These are phyloP conservation scores for Nothopassalora personata DNA, from an alignment of 2,329 filamentous ascomycete genomes.

Conservation along the genomic window DNA sequence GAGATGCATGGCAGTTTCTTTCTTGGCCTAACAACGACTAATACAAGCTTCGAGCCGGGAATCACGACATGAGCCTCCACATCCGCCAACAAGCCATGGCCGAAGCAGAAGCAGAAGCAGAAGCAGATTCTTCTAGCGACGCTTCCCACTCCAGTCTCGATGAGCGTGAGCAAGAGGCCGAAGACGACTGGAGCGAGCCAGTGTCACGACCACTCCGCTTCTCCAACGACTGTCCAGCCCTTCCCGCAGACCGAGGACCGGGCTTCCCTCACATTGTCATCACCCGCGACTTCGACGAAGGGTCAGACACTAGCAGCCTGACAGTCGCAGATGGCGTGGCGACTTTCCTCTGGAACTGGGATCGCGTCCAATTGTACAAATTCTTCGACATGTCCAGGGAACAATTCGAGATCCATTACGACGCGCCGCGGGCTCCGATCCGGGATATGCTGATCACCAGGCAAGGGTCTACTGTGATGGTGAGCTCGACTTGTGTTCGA, in stretches of 20 bases:
- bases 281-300: not conserved
- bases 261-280: slow-evolving; percentile 5
- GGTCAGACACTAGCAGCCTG: not conserved
- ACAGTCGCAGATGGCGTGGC: not conserved
- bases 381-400: slow-evolving; percentile 2
- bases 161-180: not conserved
- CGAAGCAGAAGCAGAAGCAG: not conserved
- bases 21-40: too few relatives aligned
- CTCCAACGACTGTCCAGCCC: not conserved
- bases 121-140: not conserved
- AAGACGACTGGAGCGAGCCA: not conserved
- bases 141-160: not conserved
- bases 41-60: too few relatives aligned
- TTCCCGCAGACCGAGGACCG: not conserved
- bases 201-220: not conserved
- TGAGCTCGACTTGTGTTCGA: not conserved
- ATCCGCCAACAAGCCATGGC: not conserved
- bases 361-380: not conserved
- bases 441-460: not conserved
- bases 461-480: not conserved
- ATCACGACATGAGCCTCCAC: not conserved
- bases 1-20: too few relatives aligned
- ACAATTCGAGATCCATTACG: not conserved
- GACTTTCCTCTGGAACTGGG: slow-evolving; percentile 6
- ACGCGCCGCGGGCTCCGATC: not conserved